Percentiles rank a stretch among this genome's conserved stretches.
phyloP scores from a whole-genome alignment of 2,329 filamentous ascomycete genomes.

The Neocatenulostroma microsporum region DNA sequence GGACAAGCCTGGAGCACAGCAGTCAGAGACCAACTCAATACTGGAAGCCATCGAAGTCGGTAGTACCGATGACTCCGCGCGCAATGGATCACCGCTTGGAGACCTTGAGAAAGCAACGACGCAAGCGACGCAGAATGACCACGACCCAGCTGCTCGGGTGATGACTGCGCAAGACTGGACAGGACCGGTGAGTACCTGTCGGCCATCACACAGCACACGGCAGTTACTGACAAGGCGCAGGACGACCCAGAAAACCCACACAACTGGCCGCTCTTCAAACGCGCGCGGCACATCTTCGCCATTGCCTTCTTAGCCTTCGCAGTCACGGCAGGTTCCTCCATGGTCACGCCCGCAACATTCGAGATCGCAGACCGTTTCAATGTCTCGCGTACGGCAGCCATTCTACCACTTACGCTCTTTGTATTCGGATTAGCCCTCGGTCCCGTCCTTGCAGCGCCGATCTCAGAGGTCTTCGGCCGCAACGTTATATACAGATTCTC shows the following conservation, averaged over 20 bases:
- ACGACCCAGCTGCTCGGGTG: too few relatives aligned
- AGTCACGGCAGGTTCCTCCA: constrained; percentile 14
- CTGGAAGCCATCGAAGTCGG: neutral
- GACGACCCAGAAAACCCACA: constrained; percentile 18
- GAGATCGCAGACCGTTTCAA: constrained; percentile 38
- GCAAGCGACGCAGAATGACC: constrained; percentile 1
- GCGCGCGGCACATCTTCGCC: constrained; percentile 26
- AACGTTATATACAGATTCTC: constrained; percentile 62
- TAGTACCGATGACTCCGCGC: neutral
- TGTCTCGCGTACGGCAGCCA: constrained; percentile 47
- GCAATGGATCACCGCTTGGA: too few relatives aligned
- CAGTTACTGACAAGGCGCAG: too few relatives aligned
- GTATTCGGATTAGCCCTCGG: constrained; percentile 26
- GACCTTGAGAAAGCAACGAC: constrained; percentile 8
- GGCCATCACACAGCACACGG: too few relatives aligned
- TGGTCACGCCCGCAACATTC: constrained; percentile 14
- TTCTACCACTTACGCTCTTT: constrained; percentile 52
- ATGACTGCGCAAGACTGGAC: constrained; percentile 22
- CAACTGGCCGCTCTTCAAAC: constrained; percentile 16
- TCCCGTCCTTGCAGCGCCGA: constrained; percentile 50
- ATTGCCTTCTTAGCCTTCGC: constrained; percentile 9
- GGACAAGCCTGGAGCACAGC: too few relatives aligned
- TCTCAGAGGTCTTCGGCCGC: constrained; percentile 65
- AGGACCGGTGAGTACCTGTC: too few relatives aligned
- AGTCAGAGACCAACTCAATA: neutral